phyloP scores from a whole-genome alignment of 768 basidiomycete genomes.

The Pluteus cervinus region DNA sequence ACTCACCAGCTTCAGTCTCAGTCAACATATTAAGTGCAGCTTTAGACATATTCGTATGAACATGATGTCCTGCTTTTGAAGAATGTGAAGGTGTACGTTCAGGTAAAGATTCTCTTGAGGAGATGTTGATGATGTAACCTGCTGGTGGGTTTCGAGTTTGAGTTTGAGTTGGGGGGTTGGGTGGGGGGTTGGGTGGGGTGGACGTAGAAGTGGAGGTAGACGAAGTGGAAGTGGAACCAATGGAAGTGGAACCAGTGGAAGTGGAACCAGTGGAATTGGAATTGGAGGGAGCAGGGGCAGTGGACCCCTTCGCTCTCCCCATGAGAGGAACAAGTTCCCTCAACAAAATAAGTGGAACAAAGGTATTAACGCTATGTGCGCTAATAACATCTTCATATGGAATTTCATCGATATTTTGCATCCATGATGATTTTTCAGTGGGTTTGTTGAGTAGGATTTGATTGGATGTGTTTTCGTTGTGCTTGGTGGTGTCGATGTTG shows the following conservation, averaged over 20 bases:
- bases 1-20: conserved; percentile 24
- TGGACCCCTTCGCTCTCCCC: conserved; percentile 6
- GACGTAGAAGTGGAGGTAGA: no score
- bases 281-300: no score
- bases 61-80: conserved; percentile 21
- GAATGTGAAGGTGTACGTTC: conserved; percentile 17
- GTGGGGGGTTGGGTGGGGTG: no score
- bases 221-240: no score
- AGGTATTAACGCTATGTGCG: conserved; percentile 29
- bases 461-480: conserved; percentile 8
- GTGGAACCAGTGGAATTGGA: no score
- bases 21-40: conserved; percentile 32
- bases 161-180: no score
- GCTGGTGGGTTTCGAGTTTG: conserved; percentile 10
- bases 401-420: conserved; percentile 24
- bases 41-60: conserved; percentile 33
- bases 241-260: no score
- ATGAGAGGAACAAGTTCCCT: conserved; percentile 25
- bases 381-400: conserved; percentile 30
- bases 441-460: conserved; percentile 6
- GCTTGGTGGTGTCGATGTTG: no score
- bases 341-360: conserved; percentile 30
- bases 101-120: conserved; percentile 29
- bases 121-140: conserved; percentile 27
- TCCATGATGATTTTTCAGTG: conserved; percentile 22